Evolutionary conservation across 768 basidiomycete genomes (phyloP), one percentile per base, ranked within the genome.

Genomic region (Hypholoma sublateritium): DNA sequence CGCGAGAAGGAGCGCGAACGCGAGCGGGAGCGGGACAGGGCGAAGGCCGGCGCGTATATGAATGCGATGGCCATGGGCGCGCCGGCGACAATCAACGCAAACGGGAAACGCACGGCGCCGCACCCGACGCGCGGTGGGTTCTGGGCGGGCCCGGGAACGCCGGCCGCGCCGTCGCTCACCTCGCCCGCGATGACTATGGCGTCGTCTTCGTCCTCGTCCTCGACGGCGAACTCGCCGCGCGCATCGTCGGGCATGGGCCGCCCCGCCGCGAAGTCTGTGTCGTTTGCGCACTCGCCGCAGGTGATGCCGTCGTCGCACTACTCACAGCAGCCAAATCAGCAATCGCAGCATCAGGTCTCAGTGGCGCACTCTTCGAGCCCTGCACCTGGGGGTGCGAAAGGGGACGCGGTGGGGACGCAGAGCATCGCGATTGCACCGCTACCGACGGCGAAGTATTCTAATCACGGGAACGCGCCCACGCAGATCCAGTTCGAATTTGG

Each of bases 211-310:
- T 25, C 46, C 11, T 2, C 62, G 16, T 25, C 64, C 25, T 17
- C n/a, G 4, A 17, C 43, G 4, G 19, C 43, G 17, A 24, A 35
- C 64, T 46, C 32, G 59, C 9, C 58, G 63, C 59, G 28, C 41
- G 41, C 48, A 32, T 22, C 39, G 28, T 42, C 60, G 32, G 63
- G 64, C 28, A 67, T 60, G 55, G 75, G 76, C 5, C 67, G 79
- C n/a, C 77, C 78, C 6, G 72, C 79, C 4, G 80, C 80, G 5
- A 80, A 80, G 66, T 79, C 78, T 3, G 77, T 82, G 5, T 82
- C 80, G 43, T 80, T 80, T 58, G 72, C 74, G 7, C 75, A 75
- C 19, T 62, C 67, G 6, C 68, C 62, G 16, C 57, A 55, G 62
- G 37, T 57, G 50, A 42, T 55, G 50, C 37, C 59, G 50, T 47